phyloP scores from a whole-genome alignment of 202 grass and related monocot species.

The Bolboschoenoplectus hybrid region DNA sequence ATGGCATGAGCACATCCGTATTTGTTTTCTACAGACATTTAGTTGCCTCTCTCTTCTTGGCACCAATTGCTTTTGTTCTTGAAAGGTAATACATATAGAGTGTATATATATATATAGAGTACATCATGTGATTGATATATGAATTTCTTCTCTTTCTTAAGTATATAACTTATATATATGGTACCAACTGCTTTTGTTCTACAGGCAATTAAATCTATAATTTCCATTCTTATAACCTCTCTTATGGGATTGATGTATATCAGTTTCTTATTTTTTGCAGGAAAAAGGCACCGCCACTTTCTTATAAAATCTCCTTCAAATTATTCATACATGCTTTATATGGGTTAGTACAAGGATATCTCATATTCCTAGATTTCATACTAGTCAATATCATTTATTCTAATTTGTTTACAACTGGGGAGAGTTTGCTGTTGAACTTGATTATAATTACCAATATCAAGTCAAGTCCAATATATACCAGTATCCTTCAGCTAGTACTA shows the following conservation, averaged over 20 bases:
- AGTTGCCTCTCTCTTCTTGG: slow-evolving; percentile 56
- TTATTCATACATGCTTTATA: slow-evolving; percentile 63
- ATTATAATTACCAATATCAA: not conserved
- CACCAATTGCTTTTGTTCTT: slow-evolving; percentile 61
- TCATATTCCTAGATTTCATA: not conserved
- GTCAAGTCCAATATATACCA: not conserved
- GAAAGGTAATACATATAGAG: slow-evolving; percentile 45
- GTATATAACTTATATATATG: slow-evolving; percentile 1
- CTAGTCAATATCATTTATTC: not conserved
- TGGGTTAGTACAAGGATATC: slow-evolving; percentile 47
- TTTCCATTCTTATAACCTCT: not conserved
- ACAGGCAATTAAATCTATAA: slow-evolving; percentile 45
- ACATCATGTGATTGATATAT: not conserved
- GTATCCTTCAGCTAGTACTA: not conserved
- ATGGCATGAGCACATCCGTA: slow-evolving; percentile 64
- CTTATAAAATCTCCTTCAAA: slow-evolving; percentile 45
- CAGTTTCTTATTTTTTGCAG: slow-evolving; percentile 37
- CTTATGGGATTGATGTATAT: not conserved
- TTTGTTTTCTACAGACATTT: slow-evolving; percentile 86
- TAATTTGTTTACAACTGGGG: not conserved
- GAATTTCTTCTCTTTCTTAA: not conserved
- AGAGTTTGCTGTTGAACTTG: not conserved
- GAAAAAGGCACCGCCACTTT: slow-evolving; percentile 55
- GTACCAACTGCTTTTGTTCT: slow-evolving; percentile 55
- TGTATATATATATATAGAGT: too few species aligned